Evolutionary conservation across 2,329 filamentous ascomycete species (phyloP).

Genomic region (Aurifilum marmelostoma): DNA sequence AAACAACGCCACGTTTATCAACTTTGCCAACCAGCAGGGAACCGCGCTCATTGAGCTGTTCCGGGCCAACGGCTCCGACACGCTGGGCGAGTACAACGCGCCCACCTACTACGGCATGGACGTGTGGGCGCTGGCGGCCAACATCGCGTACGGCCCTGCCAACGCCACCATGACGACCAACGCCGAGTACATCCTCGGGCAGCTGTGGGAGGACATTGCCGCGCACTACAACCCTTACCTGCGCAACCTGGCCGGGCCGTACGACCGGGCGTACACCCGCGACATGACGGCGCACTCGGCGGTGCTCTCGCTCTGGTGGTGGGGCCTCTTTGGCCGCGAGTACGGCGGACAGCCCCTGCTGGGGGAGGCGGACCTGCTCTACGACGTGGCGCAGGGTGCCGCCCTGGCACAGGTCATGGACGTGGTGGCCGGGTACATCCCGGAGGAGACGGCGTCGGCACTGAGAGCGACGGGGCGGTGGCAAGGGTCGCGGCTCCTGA

Average conservation of each 20-base stretch:
- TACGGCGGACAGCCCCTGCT: constrained; percentile 43
- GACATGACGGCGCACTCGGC: constrained; percentile 45
- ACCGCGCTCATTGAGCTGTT: constrained; percentile 38
- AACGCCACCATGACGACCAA: constrained; percentile 38
- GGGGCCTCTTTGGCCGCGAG: constrained; percentile 46
- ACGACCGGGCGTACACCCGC: constrained; percentile 44
- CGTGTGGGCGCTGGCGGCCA: constrained; percentile 44
- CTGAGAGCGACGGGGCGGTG: constrained; percentile 40
- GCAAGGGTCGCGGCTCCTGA: constrained; percentile 41
- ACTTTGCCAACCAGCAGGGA: constrained; percentile 43
- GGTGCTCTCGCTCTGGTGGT: constrained; percentile 47
- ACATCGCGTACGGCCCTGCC: constrained; percentile 41
- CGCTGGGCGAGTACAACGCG: constrained; percentile 44
- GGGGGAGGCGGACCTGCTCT: constrained; percentile 45
- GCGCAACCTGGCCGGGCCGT: constrained; percentile 41
- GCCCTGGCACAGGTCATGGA: constrained; percentile 45
- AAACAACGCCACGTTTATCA: constrained; percentile 41
- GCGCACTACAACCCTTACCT: constrained; percentile 43
- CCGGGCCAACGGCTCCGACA: constrained; percentile 37
- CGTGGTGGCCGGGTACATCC: constrained; percentile 37
- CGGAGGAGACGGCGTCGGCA: constrained; percentile 34
- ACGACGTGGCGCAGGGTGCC: constrained; percentile 45
- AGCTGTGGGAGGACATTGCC: constrained; percentile 42
- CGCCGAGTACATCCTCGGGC: constrained; percentile 36
- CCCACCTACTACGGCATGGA: constrained; percentile 48